Conservation (phyloP, 2,329 filamentous ascomycete species). For the Diaporthe batatas region DNA sequence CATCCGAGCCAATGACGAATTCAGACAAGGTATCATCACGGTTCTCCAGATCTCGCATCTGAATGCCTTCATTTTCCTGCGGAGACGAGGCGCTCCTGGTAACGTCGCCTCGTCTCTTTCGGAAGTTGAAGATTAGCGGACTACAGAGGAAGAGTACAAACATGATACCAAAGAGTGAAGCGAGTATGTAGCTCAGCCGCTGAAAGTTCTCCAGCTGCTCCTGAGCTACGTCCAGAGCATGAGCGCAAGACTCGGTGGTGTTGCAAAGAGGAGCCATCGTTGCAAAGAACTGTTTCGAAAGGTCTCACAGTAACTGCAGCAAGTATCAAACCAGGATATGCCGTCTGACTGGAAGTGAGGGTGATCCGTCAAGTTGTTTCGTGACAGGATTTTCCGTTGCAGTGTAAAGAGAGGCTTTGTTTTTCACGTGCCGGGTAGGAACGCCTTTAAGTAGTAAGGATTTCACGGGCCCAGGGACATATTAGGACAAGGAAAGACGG, state of each 20-base stretch:
- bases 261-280: slow-evolving; percentile 20
- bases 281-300: neutral
- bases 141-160: neutral
- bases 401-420: neutral
- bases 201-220: neutral
- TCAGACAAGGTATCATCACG: neutral
- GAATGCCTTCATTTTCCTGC: neutral
- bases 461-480: neutral
- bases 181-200: neutral
- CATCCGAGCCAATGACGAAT: neutral
- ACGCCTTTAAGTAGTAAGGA: neutral
- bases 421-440: accelerated
- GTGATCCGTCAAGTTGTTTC: neutral
- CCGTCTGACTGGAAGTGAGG: neutral
- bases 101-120: neutral
- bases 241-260: neutral
- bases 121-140: slow-evolving; percentile 1
- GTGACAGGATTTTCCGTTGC: neutral
- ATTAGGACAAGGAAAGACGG: neutral
- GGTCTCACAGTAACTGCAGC: neutral
- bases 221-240: neutral
- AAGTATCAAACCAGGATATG: neutral
- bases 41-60: neutral
- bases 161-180: neutral
- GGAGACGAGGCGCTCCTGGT: neutral